Conservation (phyloP, 768 basidiomycete species). For the Termitomyces eurrhizus region DNA sequence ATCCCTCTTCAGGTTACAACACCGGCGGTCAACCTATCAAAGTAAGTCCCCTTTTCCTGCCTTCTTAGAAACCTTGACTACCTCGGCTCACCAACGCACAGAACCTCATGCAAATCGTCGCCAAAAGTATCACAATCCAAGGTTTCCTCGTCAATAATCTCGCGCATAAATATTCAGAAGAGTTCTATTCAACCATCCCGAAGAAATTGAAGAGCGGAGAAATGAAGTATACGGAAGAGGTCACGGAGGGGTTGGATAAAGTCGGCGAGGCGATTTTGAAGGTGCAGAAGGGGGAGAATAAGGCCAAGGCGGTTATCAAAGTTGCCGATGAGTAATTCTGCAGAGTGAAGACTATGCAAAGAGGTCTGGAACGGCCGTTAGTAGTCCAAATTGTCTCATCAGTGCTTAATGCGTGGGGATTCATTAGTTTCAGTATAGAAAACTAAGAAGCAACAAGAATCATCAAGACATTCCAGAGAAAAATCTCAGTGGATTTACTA, state of each 20-base stretch:
- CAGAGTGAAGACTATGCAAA: no score
- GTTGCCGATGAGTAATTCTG: slow-evolving; percentile 26
- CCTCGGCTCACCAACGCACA: slow-evolving; percentile 5
- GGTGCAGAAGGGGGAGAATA: slow-evolving; percentile 32
- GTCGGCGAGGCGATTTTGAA: slow-evolving; percentile 31
- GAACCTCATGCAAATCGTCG: slow-evolving; percentile 36
- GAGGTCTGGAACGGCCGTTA: no score
- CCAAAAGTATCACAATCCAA: slow-evolving; percentile 35
- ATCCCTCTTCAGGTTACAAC: slow-evolving; percentile 26
- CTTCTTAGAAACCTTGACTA: no score
- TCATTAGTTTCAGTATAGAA: no score
- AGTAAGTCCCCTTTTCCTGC: not conserved
- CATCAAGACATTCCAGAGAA: no score
- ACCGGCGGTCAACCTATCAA: slow-evolving; percentile 22
- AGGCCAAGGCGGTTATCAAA: slow-evolving; percentile 30
- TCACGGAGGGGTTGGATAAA: slow-evolving; percentile 39
- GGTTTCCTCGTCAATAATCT: slow-evolving; percentile 35
- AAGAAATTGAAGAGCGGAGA: slow-evolving; percentile 39
- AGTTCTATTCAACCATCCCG: slow-evolving; percentile 41
- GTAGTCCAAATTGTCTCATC: no score
- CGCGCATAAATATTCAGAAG: slow-evolving; percentile 30
- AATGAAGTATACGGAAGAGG: slow-evolving; percentile 43
- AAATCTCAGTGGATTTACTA: no score
- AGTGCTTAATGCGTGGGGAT: no score
- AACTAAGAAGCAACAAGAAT: no score